Percentiles rank a stretch among this genome's conserved stretches.
Evolutionary conservation across 352 stramenopile genomes (phyloP).

Genomic region (Phytophthora rubi): DNA sequence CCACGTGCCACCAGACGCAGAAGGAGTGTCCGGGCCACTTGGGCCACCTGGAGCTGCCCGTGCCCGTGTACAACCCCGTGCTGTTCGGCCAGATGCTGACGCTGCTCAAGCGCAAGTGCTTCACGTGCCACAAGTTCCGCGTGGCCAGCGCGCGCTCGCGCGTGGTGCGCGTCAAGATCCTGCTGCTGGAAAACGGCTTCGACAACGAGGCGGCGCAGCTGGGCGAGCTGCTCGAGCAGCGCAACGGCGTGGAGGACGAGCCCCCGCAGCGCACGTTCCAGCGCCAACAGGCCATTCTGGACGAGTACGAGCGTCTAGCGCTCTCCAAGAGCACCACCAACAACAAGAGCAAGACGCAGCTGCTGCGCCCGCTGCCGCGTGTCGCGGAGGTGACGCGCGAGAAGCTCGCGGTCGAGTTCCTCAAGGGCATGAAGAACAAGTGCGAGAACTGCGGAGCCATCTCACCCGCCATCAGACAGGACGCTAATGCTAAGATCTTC

Average conservation of each 20-base stretch:
- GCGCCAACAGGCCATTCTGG: conserved; percentile 86
- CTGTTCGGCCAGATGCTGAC: conserved; percentile 96
- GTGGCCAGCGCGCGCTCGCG: conserved; percentile 75
- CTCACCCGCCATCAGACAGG: conserved; percentile 95
- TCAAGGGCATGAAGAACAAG: conserved; percentile 92
- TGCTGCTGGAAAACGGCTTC: conserved; percentile 92
- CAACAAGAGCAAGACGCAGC: conserved; percentile 33
- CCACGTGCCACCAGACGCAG: conserved; percentile 96
- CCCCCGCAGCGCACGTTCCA: conserved; percentile 71
- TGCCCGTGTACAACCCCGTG: conserved; percentile 98
- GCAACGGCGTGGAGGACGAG: conserved; percentile 88
- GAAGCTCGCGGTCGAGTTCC: conserved; percentile 90
- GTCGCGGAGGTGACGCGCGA: conserved; percentile 77
- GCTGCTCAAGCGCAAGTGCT: conserved; percentile 98
- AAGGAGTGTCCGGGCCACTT: conserved; percentile 98
- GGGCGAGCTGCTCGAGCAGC: conserved; percentile 83
- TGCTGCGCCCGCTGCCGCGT: conserved; percentile 60
- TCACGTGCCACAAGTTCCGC: conserved; percentile 98
- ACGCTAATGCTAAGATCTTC: conserved; percentile 98
- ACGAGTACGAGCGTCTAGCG: conserved; percentile 90
- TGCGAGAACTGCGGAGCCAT: conserved; percentile 98
- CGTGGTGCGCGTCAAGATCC: conserved; percentile 90
- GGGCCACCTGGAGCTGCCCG: conserved; percentile 98
- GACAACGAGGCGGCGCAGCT: conserved; percentile 81
- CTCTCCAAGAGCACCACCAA: conserved; percentile 52